These are phyloP conservation scores for Dryas drummondii DNA, from an alignment of 306 rosid species.

Conservation along the genomic window DNA sequence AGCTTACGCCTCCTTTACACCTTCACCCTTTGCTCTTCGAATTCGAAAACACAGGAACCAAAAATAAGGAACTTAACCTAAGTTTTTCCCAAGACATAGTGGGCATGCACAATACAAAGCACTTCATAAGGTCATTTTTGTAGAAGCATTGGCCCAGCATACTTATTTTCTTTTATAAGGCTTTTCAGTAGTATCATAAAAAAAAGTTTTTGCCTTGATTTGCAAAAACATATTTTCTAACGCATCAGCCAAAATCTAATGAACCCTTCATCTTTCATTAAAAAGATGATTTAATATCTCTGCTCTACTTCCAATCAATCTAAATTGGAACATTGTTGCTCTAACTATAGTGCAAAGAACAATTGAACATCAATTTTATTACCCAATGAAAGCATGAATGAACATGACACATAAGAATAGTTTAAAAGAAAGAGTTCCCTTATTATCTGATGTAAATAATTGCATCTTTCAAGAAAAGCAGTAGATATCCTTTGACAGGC, in stretches of 20 bases:
- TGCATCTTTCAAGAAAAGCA: neutral
- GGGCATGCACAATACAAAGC: neutral
- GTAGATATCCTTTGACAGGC: neutral
- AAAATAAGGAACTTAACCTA: neutral
- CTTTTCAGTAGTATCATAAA: neutral
- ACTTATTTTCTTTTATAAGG: neutral
- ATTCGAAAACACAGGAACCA: neutral
- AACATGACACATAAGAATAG: neutral
- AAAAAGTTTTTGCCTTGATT: neutral
- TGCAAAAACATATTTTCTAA: neutral
- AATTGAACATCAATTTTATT: neutral
- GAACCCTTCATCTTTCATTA: neutral
- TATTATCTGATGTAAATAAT: neutral
- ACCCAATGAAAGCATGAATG: neutral
- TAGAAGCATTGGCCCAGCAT: neutral
- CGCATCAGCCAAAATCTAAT: neutral
- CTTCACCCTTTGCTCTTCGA: neutral
- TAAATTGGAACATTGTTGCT: neutral
- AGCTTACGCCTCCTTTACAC: neutral
- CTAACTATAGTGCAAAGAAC: neutral
- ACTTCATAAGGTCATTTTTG: neutral
- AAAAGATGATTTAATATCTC: neutral
- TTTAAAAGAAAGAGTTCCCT: neutral
- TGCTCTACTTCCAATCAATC: neutral
- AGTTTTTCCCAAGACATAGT: constrained; percentile 13